These are phyloP conservation scores for Aspergillus versicolor DNA, from an alignment of 2,329 filamentous ascomycete species.

Conservation along the genomic window DNA sequence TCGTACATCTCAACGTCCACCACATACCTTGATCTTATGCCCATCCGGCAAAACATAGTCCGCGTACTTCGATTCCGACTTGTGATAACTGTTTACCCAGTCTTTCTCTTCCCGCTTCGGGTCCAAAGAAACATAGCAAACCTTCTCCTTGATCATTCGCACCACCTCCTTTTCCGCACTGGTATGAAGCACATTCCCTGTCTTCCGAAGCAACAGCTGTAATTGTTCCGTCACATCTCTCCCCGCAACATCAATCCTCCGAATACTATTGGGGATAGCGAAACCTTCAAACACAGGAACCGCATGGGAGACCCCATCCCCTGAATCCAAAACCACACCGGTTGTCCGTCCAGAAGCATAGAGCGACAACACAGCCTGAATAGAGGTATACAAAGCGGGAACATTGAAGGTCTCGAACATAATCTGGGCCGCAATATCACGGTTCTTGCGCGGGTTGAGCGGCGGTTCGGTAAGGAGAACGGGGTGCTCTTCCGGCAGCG, in stretches of 20 bases:
- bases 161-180: slow-evolving; percentile 99
- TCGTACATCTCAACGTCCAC: not conserved
- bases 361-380: slow-evolving; percentile 92
- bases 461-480: slow-evolving; percentile 95
- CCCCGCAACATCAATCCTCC: slow-evolving; percentile 92
- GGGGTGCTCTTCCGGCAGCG: slow-evolving; percentile 96
- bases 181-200: slow-evolving; percentile 92
- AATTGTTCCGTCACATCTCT: slow-evolving; percentile 95
- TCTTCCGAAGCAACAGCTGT: slow-evolving; percentile 86
- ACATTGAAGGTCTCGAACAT: slow-evolving; percentile 99
- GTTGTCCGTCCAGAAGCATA: slow-evolving; percentile 96
- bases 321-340: slow-evolving; percentile 90
- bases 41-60: slow-evolving; percentile 93
- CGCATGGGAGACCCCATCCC: slow-evolving; percentile 94
- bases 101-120: slow-evolving; percentile 95
- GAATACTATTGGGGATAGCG: slow-evolving; percentile 91
- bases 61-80: slow-evolving; percentile 73
- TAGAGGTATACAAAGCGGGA: slow-evolving; percentile 91
- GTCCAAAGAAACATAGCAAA: slow-evolving; percentile 86
- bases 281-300: slow-evolving; percentile 98
- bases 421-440: slow-evolving; percentile 94
- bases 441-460: slow-evolving; percentile 90
- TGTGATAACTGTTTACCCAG: slow-evolving; percentile 71
- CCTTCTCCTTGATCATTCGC: slow-evolving; percentile 91
- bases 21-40: slow-evolving; percentile 78